A percentile compares a stretch with the other conserved stretches of the same genome.
These are phyloP conservation scores for Yamadazyma akitaensis DNA, from an alignment of 805 yeast species.

Conservation along the genomic window DNA sequence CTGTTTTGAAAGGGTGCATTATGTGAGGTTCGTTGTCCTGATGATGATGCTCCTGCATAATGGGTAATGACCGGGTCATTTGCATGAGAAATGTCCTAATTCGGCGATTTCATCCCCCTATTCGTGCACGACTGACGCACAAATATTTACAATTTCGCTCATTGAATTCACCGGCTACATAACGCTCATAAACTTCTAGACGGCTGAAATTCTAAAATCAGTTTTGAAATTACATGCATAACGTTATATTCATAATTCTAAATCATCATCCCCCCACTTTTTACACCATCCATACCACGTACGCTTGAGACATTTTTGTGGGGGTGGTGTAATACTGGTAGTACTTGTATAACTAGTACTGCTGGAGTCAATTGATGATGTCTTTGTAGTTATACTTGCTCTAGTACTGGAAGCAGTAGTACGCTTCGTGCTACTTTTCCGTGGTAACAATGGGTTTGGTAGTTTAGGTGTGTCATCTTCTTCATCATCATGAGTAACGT, in stretches of 20 bases:
- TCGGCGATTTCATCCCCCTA: not conserved
- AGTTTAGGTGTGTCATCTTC: slow-evolving; percentile 36
- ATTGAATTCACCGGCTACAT: slow-evolving; percentile 1
- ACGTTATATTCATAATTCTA: slow-evolving; percentile 2
- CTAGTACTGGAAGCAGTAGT: slow-evolving; percentile 5
- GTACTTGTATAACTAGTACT: not conserved
- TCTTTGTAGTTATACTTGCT: slow-evolving; percentile 7
- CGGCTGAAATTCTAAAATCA: slow-evolving; percentile 1
- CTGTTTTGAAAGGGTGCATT: too few relatives aligned
- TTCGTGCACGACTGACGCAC: not conserved
- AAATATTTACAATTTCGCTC: slow-evolving; percentile 1
- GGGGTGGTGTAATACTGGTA: slow-evolving; percentile 30
- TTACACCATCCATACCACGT: slow-evolving; percentile 69
- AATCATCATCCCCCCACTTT: slow-evolving; percentile 41
- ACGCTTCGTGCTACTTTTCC: not conserved
- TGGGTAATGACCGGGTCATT: not conserved
- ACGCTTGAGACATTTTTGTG: slow-evolving; percentile 44
- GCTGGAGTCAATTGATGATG: slow-evolving; percentile 6
- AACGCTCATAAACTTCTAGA: not conserved
- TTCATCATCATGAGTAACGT: slow-evolving; percentile 48
- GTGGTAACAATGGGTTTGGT: slow-evolving; percentile 37
- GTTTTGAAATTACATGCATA: slow-evolving; percentile 2
- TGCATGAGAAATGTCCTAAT: not conserved
- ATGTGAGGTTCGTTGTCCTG: too few relatives aligned
- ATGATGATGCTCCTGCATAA: not conserved